Conservation (phyloP, 306 rosid species). For the Sphenostylis stenocarpa region DNA sequence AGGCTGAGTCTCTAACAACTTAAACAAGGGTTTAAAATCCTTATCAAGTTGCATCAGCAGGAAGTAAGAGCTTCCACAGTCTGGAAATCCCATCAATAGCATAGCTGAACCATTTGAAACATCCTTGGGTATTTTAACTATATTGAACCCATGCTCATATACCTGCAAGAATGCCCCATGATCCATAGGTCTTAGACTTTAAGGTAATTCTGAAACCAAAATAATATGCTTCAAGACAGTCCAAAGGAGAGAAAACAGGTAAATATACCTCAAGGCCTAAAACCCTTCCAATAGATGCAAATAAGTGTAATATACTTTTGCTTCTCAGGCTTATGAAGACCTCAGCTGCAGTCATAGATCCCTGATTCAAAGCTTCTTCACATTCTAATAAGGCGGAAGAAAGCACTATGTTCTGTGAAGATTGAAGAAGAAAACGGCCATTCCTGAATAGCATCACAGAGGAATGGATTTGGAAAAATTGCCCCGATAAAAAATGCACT, state of each 20-base stretch:
- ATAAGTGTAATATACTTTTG: conserved; percentile 87
- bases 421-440: conserved; percentile 90
- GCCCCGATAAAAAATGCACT: conserved; percentile 4
- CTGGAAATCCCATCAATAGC: conserved; percentile 95
- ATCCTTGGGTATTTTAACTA: conserved; percentile 76
- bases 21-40: conserved; percentile 85
- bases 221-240: conserved; percentile 24
- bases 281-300: conserved; percentile 87
- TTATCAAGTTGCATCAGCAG: conserved; percentile 90
- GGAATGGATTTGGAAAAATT: conserved; percentile 21
- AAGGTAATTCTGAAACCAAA: conserved; percentile 9
- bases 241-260: conserved; percentile 21
- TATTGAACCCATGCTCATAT: conserved; percentile 72
- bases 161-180: conserved; percentile 60
- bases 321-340: conserved; percentile 87
- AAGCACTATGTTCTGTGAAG: conserved; percentile 68
- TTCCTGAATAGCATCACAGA: conserved; percentile 57
- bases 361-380: conserved; percentile 96
- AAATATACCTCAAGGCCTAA: conserved; percentile 85
- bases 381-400: conserved; percentile 66
- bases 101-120: conserved; percentile 64
- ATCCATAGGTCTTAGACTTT: conserved; percentile 21
- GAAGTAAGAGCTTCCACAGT: conserved; percentile 82
- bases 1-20: conserved; percentile 79
- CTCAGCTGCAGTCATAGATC: conserved; percentile 82